Evolutionary conservation across 768 basidiomycete species (phyloP).

Genomic region (Leccinum aurantiacum): DNA sequence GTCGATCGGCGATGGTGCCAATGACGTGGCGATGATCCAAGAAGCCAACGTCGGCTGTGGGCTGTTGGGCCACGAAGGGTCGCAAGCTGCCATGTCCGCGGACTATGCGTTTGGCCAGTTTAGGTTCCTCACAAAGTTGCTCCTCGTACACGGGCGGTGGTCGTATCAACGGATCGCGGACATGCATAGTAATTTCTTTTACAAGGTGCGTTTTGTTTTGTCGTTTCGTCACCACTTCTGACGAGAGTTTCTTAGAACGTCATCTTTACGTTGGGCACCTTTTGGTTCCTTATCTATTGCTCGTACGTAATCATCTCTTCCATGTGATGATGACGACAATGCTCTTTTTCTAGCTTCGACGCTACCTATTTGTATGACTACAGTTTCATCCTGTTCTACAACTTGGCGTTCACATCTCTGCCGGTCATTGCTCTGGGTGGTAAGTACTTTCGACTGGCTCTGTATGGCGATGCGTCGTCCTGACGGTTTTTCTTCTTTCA

Average conservation of each 20-base stretch:
- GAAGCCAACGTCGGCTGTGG: constrained; percentile 99
- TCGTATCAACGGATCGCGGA: constrained; percentile 95
- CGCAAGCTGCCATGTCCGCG: constrained; percentile 98
- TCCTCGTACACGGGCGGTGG: constrained; percentile 96
- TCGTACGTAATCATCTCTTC: constrained; percentile 44
- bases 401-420: constrained; percentile 89
- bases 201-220: constrained; percentile 63
- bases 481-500: neutral
- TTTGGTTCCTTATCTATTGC: constrained; percentile 93
- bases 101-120: constrained; percentile 99
- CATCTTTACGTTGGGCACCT: constrained; percentile 90
- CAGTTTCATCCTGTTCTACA: constrained; percentile 90
- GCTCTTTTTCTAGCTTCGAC: constrained; percentile 78
- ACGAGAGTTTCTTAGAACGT: constrained; percentile 56
- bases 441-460: constrained; percentile 26
- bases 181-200: constrained; percentile 98
- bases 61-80: constrained; percentile 90
- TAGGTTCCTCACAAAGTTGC: constrained; percentile 85
- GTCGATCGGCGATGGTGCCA: constrained; percentile 95
- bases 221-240: neutral
- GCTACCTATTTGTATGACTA: constrained; percentile 94
- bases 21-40: constrained; percentile 99
- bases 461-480: neutral
- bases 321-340: no score
- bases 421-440: constrained; percentile 91